Percentiles rank a stretch among this genome's conserved stretches.
These are phyloP conservation scores for Colletotrichum sp. DNA, from an alignment of 2,329 filamentous ascomycete species.

Conservation along the genomic window DNA sequence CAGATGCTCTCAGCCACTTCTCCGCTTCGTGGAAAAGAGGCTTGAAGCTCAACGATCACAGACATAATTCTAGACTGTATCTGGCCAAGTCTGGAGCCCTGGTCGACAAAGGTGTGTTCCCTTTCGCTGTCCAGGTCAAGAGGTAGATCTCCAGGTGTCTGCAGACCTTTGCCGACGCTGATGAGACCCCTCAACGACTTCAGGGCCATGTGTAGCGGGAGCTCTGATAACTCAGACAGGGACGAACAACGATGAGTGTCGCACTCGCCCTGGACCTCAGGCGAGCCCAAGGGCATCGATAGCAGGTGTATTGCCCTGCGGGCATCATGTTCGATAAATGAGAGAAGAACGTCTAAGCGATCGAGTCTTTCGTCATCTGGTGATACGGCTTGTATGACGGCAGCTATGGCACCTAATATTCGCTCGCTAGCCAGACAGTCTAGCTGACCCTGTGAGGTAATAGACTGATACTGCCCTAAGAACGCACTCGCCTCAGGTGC, in stretches of 20 bases:
- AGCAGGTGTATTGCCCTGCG: constrained; percentile 30
- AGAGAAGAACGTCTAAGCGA: constrained; percentile 63
- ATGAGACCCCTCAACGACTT: constrained; percentile 70
- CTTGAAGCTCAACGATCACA: constrained; percentile 52
- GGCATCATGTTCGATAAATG: constrained; percentile 65
- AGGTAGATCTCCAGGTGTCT: constrained; percentile 68
- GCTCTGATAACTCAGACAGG: constrained; percentile 35
- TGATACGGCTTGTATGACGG: constrained; percentile 74
- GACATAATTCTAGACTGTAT: constrained; percentile 53
- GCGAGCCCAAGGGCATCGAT: constrained; percentile 27
- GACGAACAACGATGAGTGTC: constrained; percentile 9
- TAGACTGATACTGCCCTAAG: constrained; percentile 71
- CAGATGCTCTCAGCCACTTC: constrained; percentile 78
- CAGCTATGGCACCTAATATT: constrained; percentile 75
- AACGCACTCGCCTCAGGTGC: constrained; percentile 71
- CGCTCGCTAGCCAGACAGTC: constrained; percentile 76
- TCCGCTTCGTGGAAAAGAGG: constrained; percentile 60
- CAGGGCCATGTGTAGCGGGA: constrained; percentile 53
- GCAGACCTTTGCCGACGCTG: constrained; percentile 74
- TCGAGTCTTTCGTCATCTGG: neutral
- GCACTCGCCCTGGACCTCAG: neutral
- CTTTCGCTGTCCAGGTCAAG: constrained; percentile 69
- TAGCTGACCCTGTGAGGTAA: constrained; percentile 63
- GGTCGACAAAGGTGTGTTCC: neutral
- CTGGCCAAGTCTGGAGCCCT: constrained; percentile 27